Conservation (phyloP, 768 basidiomycete species). For the Xerocomellus intermedius region DNA sequence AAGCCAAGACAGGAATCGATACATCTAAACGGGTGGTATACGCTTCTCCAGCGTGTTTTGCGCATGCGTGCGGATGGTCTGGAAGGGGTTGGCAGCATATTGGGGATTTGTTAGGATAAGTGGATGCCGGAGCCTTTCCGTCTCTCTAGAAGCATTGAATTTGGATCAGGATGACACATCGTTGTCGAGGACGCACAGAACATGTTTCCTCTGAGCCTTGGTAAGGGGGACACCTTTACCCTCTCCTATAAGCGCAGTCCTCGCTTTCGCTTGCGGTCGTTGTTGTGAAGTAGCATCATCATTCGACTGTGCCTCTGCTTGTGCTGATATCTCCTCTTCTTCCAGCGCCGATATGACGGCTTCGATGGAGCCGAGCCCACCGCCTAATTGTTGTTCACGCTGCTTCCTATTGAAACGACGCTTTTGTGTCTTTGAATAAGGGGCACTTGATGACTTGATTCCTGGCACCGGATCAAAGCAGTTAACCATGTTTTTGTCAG, state of each 20-base stretch:
- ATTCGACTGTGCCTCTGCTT: slow-evolving; percentile 14
- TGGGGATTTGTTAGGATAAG: slow-evolving; percentile 64
- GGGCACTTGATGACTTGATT: slow-evolving; percentile 47
- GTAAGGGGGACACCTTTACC: slow-evolving; percentile 58
- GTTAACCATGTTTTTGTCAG: neutral
- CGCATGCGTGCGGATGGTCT: slow-evolving; percentile 76
- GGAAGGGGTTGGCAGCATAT: slow-evolving; percentile 69
- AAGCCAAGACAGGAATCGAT: neutral
- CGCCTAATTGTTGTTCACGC: slow-evolving; percentile 57
- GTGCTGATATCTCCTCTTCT: slow-evolving; percentile 27
- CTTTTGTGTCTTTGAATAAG: slow-evolving; percentile 71
- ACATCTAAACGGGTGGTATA: slow-evolving; percentile 12
- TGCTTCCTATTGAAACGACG: slow-evolving; percentile 70
- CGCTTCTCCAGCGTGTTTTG: slow-evolving; percentile 72
- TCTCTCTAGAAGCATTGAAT: slow-evolving; percentile 41
- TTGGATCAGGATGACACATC: neutral
- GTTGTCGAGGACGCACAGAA: slow-evolving; percentile 51
- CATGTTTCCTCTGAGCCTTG: slow-evolving; percentile 61
- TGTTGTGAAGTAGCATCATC: slow-evolving; percentile 16
- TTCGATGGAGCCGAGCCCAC: slow-evolving; percentile 50
- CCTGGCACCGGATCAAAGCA: slow-evolving; percentile 31
- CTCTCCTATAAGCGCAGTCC: slow-evolving; percentile 62
- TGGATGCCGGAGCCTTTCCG: slow-evolving; percentile 69
- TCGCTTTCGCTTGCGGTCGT: slow-evolving; percentile 22
- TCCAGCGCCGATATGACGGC: slow-evolving; percentile 56